Base-by-base conservation (phyloP, 495 filamentous ascomycete species). In the Lasiosphaeriaceae sp. region DNA sequence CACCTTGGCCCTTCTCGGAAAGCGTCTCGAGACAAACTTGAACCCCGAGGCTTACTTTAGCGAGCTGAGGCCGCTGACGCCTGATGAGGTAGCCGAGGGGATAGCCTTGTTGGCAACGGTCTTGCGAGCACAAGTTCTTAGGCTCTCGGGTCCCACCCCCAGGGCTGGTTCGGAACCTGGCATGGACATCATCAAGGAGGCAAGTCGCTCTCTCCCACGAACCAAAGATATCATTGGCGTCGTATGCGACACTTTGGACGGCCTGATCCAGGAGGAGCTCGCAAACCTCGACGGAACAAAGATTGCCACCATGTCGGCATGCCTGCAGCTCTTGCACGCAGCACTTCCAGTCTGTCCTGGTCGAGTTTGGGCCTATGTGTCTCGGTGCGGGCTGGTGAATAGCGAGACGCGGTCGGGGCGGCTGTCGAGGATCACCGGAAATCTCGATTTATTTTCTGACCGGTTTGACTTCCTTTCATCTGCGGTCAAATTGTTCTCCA, bases 331-430 rank as follows among this genome's bases (percentile, higher is more conserved):
- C 58, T 79, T 93, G 14, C 78, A 86, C 56, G 83, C 83, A 19
- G 71, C 94, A 11, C 66, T 90, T 3, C 74, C 78, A 6, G 72
- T 95, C n/a, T 75, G 86, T 23, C 92, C 93, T 3, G 85, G 84
- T 45, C 76, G 92, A 55, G 84, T 96, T 2, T 98, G 93, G 93
- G 88, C 91, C 3, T 90, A 92, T 64, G 82, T 98, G 65, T 81
- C 87, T 5, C 80, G 90, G 49, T 95, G 88, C 67, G 79, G 79
- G 43, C 78, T 98, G 22, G 78, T 97, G 47, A 87, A 86, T 35
- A 78, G 81, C 24, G 83, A 88, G 64, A 83, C 87, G 2, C 83
- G 84, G 59, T 87, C 87, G 12, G 88, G 91, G 12, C 80, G 85
- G 47, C 79, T 97, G 56, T 78, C 85, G 22, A 81, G 81, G 29